These are phyloP conservation scores for Solanum microdontum DNA, from an alignment of 257 asterid species.

Conservation along the genomic window DNA sequence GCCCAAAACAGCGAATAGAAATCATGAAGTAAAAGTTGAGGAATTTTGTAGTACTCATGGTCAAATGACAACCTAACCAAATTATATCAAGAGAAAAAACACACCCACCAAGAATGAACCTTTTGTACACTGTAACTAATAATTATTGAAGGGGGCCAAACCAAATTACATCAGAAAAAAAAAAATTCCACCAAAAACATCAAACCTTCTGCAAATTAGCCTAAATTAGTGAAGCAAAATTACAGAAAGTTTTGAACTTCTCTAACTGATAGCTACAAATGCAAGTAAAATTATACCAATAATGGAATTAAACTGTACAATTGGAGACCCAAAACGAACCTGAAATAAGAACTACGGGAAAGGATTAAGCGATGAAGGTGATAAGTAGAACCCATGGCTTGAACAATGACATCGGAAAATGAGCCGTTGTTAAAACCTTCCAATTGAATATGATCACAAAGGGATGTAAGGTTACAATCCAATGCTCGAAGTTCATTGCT, in stretches of 20 bases:
- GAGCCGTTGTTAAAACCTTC: constrained; percentile 83
- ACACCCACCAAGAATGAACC: neutral
- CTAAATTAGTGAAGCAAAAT: neutral
- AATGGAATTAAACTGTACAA: neutral
- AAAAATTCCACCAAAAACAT: neutral
- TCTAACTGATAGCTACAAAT: neutral
- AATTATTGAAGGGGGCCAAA: neutral
- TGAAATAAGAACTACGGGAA: constrained; percentile 90
- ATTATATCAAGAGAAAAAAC: neutral
- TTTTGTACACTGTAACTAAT: neutral
- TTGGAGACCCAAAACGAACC: constrained; percentile 18
- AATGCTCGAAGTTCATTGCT: constrained; percentile 38
- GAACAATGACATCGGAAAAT: constrained; percentile 81
- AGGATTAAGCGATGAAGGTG: constrained; percentile 86
- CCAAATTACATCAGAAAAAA: neutral
- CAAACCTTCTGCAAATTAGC: neutral
- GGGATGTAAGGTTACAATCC: constrained; percentile 81
- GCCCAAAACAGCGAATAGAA: neutral
- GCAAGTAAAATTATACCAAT: neutral
- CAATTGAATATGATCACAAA: constrained; percentile 83
- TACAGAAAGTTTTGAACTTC: neutral
- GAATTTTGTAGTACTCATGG: neutral
- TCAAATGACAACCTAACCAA: neutral
- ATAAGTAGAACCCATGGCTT: constrained; percentile 71
- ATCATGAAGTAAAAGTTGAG: neutral